phyloP scores from a whole-genome alignment of 108 stramenopile genomes.

The Nannochloropsis oceanica region DNA sequence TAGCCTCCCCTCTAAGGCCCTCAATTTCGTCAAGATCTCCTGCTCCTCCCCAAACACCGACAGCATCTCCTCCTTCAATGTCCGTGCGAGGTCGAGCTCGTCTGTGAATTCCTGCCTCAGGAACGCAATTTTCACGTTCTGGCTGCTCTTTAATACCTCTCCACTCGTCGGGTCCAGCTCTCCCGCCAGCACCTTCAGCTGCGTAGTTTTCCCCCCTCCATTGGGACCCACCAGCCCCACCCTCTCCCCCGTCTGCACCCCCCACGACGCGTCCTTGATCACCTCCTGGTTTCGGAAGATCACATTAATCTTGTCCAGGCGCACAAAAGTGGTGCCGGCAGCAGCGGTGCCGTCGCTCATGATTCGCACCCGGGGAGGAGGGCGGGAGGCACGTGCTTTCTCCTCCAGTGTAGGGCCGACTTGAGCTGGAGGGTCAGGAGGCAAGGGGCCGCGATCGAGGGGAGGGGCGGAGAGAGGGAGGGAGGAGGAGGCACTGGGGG shows the following conservation, averaged over 20 bases:
- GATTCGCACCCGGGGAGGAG: constrained; percentile 72
- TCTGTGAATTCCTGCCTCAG: constrained; percentile 87
- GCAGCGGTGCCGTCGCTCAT: constrained; percentile 57
- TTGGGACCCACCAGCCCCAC: constrained; percentile 67
- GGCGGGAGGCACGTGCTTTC: constrained; percentile 71
- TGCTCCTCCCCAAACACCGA: constrained; percentile 75
- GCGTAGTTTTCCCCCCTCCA: constrained; percentile 79
- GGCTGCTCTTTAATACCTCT: constrained; percentile 63
- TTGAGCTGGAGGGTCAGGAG: background rate
- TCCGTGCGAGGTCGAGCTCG: constrained; percentile 56
- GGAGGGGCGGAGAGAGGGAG: background rate
- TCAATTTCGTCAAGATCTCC: constrained; percentile 48
- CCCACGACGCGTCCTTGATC: constrained; percentile 80
- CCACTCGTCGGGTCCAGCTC: constrained; percentile 84
- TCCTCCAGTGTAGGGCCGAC: constrained; percentile 58
- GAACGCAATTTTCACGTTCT: constrained; percentile 72
- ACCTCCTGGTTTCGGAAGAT: constrained; percentile 84
- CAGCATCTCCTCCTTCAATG: constrained; percentile 73
- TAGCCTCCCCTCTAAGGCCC: constrained; percentile 46
- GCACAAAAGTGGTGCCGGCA: constrained; percentile 64
- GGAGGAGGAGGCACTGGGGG: too few relatives aligned
- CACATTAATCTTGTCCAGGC: constrained; percentile 69
- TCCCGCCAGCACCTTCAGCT: constrained; percentile 71
- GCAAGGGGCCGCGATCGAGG: background rate
- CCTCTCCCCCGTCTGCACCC: constrained; percentile 82